phyloP scores from a whole-genome alignment of 179 eudicot genomes.

The Corrigiola litoralis region DNA sequence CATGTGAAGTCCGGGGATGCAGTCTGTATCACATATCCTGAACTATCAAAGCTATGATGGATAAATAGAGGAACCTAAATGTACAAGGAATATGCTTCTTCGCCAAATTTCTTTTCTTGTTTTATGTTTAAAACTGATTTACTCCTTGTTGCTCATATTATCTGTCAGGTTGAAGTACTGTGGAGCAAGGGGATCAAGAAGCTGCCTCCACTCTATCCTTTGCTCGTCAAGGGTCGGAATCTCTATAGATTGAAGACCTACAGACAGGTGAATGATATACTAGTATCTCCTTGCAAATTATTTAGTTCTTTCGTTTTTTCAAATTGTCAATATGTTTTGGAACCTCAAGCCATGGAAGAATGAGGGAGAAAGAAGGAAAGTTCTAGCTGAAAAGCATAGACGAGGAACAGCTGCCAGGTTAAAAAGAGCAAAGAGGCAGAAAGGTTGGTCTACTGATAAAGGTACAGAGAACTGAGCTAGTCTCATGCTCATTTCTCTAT shows the following conservation, averaged over 20 bases:
- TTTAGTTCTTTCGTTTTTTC: background rate
- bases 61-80: background rate
- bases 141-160: background rate
- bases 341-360: slow-evolving; percentile 61
- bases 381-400: slow-evolving; percentile 72
- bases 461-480: slow-evolving; percentile 30
- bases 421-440: slow-evolving; percentile 38
- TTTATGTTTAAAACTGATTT: background rate
- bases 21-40: background rate
- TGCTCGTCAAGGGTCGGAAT: slow-evolving; percentile 83
- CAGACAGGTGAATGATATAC: slow-evolving; percentile 54
- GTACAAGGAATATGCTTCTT: background rate
- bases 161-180: slow-evolving; percentile 69
- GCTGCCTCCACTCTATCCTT: slow-evolving; percentile 57
- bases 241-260: slow-evolving; percentile 64
- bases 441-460: slow-evolving; percentile 18
- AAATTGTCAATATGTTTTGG: background rate
- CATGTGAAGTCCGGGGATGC: background rate
- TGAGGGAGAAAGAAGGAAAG: slow-evolving; percentile 55
- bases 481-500: slow-evolving; percentile 3
- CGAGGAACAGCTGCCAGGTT: slow-evolving; percentile 65
- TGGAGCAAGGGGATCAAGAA: slow-evolving; percentile 69
- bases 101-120: background rate
- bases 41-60: background rate
- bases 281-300: slow-evolving; percentile 5